Percentiles rank a stretch among this genome's conserved stretches.
Conservation (phyloP, 129 eudicot species). For the Lactuca saligna region DNA sequence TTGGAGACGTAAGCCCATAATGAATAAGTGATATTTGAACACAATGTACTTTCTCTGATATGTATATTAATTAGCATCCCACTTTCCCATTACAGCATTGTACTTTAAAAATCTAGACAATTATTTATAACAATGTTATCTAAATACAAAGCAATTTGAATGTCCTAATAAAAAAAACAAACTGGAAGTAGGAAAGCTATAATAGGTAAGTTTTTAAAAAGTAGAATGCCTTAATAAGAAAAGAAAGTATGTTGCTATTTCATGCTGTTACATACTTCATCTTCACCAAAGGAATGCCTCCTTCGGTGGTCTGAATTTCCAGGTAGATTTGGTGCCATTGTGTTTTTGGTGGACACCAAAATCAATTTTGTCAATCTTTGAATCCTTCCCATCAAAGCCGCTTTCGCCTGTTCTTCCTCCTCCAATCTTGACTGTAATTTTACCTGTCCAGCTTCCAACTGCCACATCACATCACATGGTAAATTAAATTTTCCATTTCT, state of each 20-base stretch:
- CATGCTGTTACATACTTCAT: conserved; percentile 50
- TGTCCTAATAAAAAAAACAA: too few species aligned
- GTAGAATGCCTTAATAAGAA: too few species aligned
- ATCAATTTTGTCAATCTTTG: conserved; percentile 81
- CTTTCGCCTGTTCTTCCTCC: conserved; percentile 91
- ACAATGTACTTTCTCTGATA: too few species aligned
- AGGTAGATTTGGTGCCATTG: conserved; percentile 43
- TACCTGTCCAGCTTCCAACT: conserved; percentile 89
- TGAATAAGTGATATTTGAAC: not conserved
- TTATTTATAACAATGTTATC: too few species aligned
- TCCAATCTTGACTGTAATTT: conserved; percentile 79
- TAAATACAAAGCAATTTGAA: too few species aligned
- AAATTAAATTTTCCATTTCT: not conserved
- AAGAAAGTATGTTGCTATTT: too few species aligned
- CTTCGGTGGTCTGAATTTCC: conserved; percentile 56
- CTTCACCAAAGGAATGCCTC: conserved; percentile 86
- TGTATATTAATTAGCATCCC: too few species aligned
- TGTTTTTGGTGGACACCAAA: conserved; percentile 73
- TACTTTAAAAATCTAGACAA: too few species aligned
- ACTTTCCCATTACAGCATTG: too few species aligned
- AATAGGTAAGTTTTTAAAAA: too few species aligned
- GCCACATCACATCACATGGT: conserved; percentile 12
- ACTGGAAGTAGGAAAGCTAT: too few species aligned
- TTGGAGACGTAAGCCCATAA: conserved; percentile 1
- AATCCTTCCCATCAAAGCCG: conserved; percentile 88